A percentile compares a stretch with the other conserved stretches of the same genome.
These are phyloP conservation scores for Zygnema circumcarinatum DNA, from an alignment of 139 green algal species.

Conservation along the genomic window DNA sequence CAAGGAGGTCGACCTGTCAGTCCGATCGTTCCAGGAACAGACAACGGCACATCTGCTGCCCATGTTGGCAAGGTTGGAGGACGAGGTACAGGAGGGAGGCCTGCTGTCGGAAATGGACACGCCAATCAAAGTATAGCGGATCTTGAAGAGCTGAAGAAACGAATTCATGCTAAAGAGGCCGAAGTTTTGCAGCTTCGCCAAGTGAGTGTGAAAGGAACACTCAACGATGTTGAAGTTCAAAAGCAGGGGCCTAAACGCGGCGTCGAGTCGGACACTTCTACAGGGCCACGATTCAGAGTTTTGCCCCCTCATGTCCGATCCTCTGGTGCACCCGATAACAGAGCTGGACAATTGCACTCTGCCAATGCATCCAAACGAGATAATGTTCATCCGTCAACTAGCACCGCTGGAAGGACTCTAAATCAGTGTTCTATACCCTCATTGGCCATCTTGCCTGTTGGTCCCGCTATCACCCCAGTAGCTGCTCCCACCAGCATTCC, in stretches of 20 bases:
- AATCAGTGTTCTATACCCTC: too few relatives aligned
- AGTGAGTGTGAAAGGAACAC: neutral
- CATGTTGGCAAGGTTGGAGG: neutral
- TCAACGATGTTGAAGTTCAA: neutral
- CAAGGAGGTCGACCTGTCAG: neutral
- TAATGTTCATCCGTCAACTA: too few relatives aligned
- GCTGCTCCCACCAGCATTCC: too few relatives aligned
- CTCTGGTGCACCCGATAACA: neutral
- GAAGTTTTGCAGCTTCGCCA: neutral
- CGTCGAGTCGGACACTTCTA: neutral
- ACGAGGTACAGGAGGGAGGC: neutral
- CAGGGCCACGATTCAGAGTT: neutral
- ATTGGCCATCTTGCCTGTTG: too few relatives aligned
- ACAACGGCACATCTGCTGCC: neutral
- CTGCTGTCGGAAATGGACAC: neutral
- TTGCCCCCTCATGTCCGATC: neutral
- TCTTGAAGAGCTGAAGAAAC: neutral
- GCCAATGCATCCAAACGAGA: neutral
- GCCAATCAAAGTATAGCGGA: neutral
- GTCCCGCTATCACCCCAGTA: too few relatives aligned
- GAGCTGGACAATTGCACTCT: neutral
- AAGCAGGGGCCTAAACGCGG: neutral
- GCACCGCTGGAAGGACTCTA: too few relatives aligned
- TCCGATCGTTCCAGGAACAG: neutral
- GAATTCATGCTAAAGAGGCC: neutral